Evolutionary conservation across 2,329 filamentous ascomycete species (phyloP), one percentile per base, ranked within the genome.

Genomic region (Phoma sp.): DNA sequence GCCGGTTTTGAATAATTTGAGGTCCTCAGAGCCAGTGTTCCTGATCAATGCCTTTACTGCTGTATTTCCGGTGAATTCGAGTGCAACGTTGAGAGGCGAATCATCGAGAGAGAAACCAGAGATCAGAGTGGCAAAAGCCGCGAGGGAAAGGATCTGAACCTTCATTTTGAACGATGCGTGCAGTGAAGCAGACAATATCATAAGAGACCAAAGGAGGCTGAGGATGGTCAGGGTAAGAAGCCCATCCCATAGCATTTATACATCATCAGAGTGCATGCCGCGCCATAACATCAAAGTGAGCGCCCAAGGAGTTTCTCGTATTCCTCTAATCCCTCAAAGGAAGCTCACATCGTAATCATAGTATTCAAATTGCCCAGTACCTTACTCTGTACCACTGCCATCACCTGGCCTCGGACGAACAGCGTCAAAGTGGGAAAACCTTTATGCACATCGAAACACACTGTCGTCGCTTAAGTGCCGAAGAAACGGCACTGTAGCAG

Each of bases 1-100:
- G 29, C 82, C 82, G 14, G 77, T 74, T 72, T 79, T 82, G 59
- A 83, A 75, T 18, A 84, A 63, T 67, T 82, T 81, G 52, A 84
- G 68, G 56, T 75, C 75, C 18, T 71, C 67, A 36, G 74, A 72
- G 45, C 81, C 81, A 13, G 71, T 81, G 75, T 84, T 83, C 58
- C 77, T 82, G 58, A 84, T 76, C 47, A 72, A 69, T 30, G 80
- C 81, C 71, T 82, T 82, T 55, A 84, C 74, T 29, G 71, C 74
- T 4, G 79, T 79, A 71, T 83, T 83, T 48, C 77, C 78, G 25
- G 76, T 71, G 60, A 79, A 73, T 70, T 80, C 73, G 48, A 83
- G 75, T 61, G 79, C 72, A 51, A 65, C 66, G 45, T 66, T 55
- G 43, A 69, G 59, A 33, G 61, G 54, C 14, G 73, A 64, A 64